Evolutionary conservation across 805 yeast species (phyloP), one percentile per base, ranked within the genome.

Genomic region (Suhomyces vadensis): DNA sequence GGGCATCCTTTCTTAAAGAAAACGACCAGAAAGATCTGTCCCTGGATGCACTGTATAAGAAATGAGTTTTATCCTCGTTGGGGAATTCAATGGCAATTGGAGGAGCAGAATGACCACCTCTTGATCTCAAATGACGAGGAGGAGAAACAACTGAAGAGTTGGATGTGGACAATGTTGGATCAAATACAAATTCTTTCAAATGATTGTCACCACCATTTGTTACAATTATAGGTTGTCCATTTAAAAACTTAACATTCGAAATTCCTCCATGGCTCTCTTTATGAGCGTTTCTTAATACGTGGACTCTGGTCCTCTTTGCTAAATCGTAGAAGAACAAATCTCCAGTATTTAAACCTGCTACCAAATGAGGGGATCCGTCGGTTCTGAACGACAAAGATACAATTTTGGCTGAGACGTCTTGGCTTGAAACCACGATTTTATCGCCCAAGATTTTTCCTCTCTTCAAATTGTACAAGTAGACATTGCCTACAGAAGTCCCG

Each of bases 71-170:
- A 37, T 81, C 81, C 39, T 81, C 82, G 54, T 86, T 85, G 4
- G 95, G 87, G 64, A 94, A 94, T 19, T 72, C 69, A 31, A 94
- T 80, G 4, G 79, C 60, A 0, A 85, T 74, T 2, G 98, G 95
- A 3, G 99, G 96, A 23, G 87, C 85, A 3, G 96, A 81, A 63
- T 94, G 99, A n/a, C 99, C 99, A 56, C 97, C 98, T 60, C 99
- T 79, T 1, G 95, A 86, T 62, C 99, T 81, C 56, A 95, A 73
- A 48, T 83, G 81, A 58, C 99, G 83, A 35, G 99, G 98, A 1
- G 97, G 96, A 9, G 90, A 80, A 4, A 87, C 83, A 24, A 88
- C 81, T 1, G 83, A 71, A 0, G 78, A 55, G 52, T 82, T 79
- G 4, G 83, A 67, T 1, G 85, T 70, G 0, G 91, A 81, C 41